Evolutionary conservation across 257 asterid species (phyloP).

Genomic region (Dorcoceras hygrometricum): DNA sequence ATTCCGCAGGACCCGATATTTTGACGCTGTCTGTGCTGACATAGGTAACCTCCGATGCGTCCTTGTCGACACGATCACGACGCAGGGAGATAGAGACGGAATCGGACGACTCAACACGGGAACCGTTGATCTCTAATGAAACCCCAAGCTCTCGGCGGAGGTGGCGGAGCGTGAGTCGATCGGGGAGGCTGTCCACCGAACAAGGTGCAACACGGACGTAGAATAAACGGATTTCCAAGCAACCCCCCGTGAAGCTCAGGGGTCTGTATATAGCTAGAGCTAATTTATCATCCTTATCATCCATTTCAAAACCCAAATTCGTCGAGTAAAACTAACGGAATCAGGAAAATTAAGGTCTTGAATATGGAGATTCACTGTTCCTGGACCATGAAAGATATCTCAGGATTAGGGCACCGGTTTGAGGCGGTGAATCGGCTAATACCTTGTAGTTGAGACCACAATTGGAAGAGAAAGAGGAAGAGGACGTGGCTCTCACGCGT

Average conservation of each 20-base stretch:
- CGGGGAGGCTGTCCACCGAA: constrained; percentile 45
- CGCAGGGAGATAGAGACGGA: constrained; percentile 50
- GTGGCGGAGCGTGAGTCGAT: constrained; percentile 51
- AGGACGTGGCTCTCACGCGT: constrained; percentile 31
- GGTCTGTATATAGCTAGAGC: constrained; percentile 44
- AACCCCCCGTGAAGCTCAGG: constrained; percentile 57
- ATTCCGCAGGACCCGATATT: constrained; percentile 66
- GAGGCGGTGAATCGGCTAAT: constrained; percentile 22
- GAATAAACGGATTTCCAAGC: constrained; percentile 62
- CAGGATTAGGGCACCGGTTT: not conserved
- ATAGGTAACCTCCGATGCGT: constrained; percentile 74
- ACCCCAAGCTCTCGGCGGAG: constrained; percentile 68
- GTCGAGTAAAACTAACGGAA: constrained; percentile 7
- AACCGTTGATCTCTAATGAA: constrained; percentile 54
- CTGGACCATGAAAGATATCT: constrained; percentile 16
- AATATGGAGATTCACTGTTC: not conserved
- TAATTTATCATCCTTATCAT: constrained; percentile 41
- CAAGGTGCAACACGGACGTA: constrained; percentile 67
- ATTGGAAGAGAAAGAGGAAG: constrained; percentile 17
- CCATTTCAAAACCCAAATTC: constrained; percentile 40
- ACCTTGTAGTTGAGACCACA: not conserved
- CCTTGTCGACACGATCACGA: constrained; percentile 67
- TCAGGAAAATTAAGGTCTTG: constrained; percentile 2
- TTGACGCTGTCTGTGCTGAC: constrained; percentile 79
- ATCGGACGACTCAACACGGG: constrained; percentile 55